These are phyloP conservation scores for Kokia cookei DNA, from an alignment of 441 rosid species.

Conservation along the genomic window DNA sequence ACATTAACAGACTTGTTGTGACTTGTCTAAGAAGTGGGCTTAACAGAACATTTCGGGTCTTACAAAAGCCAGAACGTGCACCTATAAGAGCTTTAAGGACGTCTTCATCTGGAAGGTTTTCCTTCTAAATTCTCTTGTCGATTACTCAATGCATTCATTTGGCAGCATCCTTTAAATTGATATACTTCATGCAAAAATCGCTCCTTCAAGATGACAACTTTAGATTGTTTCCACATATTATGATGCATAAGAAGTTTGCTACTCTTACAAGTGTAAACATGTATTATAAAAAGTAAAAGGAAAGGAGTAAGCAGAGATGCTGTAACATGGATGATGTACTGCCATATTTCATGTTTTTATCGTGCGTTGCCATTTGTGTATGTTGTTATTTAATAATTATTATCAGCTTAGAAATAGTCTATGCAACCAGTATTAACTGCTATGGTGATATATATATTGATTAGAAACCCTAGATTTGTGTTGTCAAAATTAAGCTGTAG, in stretches of 20 bases:
- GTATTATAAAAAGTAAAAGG: not conserved
- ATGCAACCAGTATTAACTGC: not conserved
- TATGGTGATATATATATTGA: not conserved
- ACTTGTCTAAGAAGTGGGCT: slow-evolving; percentile 97
- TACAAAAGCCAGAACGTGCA: slow-evolving; percentile 96
- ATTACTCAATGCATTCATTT: not conserved
- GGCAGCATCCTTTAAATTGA: not conserved
- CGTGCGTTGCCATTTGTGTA: not conserved
- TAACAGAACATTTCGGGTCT: slow-evolving; percentile 77
- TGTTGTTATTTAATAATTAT: not conserved
- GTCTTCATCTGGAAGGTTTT: slow-evolving; percentile 96
- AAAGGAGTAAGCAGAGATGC: not conserved
- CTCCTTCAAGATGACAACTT: not conserved
- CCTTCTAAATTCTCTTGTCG: slow-evolving; percentile 7
- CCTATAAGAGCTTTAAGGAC: slow-evolving; percentile 91
- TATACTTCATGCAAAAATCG: not conserved
- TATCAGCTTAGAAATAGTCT: not conserved
- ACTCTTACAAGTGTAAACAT: not conserved
- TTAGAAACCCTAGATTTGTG: not conserved
- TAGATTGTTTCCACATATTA: not conserved
- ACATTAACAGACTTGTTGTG: slow-evolving; percentile 77
- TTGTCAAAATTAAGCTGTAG: not conserved
- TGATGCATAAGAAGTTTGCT: not conserved
- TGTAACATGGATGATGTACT: not conserved
- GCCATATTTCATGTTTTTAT: not conserved